These are phyloP conservation scores for Neurospora sp. DNA, from an alignment of 495 filamentous ascomycete genomes.

Conservation along the genomic window DNA sequence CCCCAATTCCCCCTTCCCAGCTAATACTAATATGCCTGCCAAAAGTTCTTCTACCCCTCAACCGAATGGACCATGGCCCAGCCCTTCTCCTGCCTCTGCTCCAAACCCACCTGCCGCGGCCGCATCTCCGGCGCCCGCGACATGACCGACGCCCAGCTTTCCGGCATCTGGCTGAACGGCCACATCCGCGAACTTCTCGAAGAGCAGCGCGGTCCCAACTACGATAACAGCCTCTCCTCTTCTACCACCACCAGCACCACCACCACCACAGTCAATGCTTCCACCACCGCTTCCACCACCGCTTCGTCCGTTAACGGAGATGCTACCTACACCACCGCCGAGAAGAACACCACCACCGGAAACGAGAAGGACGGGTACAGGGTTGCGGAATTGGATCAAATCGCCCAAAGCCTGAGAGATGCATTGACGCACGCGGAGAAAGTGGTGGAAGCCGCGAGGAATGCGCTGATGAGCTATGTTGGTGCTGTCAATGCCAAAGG, in stretches of 20 bases:
- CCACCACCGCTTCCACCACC: not conserved
- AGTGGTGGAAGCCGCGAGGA: slow-evolving; percentile 26
- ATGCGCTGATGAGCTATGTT: slow-evolving; percentile 26
- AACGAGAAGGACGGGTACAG: too few species aligned
- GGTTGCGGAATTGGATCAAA: slow-evolving; percentile 7
- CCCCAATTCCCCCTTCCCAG: too few species aligned
- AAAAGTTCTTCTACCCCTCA: slow-evolving; percentile 63
- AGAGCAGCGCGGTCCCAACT: slow-evolving; percentile 11
- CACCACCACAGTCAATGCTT: not conserved
- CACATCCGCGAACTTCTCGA: slow-evolving; percentile 44
- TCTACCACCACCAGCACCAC: slow-evolving; percentile 4
- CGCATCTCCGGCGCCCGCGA: slow-evolving; percentile 44
- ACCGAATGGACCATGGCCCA: slow-evolving; percentile 72
- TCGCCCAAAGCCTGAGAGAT: slow-evolving; percentile 20
- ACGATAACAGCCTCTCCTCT: slow-evolving; percentile 7
- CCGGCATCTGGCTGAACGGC: slow-evolving; percentile 42
- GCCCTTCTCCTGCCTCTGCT: slow-evolving; percentile 58
- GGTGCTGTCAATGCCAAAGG: not conserved
- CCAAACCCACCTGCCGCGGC: slow-evolving; percentile 38
- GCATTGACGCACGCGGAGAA: slow-evolving; percentile 29
- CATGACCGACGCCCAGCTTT: slow-evolving; percentile 37
- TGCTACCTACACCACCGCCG: not conserved
- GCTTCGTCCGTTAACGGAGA: slow-evolving; percentile 3
- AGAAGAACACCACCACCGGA: not conserved
- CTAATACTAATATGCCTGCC: too few species aligned